Base-by-base conservation (phyloP, 169 alveolate genomes). In the Miamiensis avidus region DNA sequence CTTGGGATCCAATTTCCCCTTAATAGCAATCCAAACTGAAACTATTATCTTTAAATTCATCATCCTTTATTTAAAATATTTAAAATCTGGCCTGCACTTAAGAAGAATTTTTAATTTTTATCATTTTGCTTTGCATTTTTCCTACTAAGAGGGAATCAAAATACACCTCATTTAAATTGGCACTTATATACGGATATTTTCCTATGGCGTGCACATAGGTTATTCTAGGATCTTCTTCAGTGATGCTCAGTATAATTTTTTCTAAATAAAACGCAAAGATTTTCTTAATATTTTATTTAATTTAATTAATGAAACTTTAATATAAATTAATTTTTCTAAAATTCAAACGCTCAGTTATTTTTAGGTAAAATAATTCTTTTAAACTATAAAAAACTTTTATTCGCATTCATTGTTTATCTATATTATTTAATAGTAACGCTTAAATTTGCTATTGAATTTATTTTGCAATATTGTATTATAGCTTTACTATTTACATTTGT, bases 101-200 rank as follows among this genome's bases (percentile, higher is more conserved):
- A 31, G 95, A 93, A 65, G 83, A 76, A 74, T 95, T 95, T 32
- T 89, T 89, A 4, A 95, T 91, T 27, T 89, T 89, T 27, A 95
- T 85, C 75, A 90, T 95, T 76, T 91, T 94, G 25, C 78, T 76
- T 26, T 89, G 76, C 82, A 89, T 29, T 85, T 95, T 95, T 28
- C 97, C 97, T 74, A 93, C 93, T 31, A 93, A 91, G 31, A 95
- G 83, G 34, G 86, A 75, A 74, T 94, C 96, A 78, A 95, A 95
- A 86, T 93, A 94, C 29, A 95, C 78, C 78, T 87, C 89, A 34
- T 81, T 86, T 78, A 90, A 90, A 85, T 93, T 91, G 34, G 92
- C 83, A 26, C 92, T 89, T 78, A 95, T 85, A 84, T 92, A 91
- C 20, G 97, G 97, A 82, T 92, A 95, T 86, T 95, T 95, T 0